A percentile compares a stretch with the other conserved stretches of the same genome.
Evolutionary conservation across 2,329 filamentous ascomycete species (phyloP).

Genomic region (Escovopsis sp.): DNA sequence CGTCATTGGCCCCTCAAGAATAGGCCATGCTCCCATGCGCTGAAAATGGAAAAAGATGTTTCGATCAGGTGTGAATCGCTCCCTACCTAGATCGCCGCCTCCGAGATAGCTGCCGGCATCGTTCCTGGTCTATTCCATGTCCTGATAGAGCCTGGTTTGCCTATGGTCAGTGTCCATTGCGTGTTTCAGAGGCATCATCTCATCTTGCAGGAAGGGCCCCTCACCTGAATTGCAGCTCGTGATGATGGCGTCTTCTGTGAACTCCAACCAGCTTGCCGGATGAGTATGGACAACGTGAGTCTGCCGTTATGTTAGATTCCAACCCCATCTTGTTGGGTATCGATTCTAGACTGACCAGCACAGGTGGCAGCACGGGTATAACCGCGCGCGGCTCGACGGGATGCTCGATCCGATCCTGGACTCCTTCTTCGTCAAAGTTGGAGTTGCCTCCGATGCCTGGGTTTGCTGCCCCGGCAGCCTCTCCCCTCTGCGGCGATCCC

Average conservation of each 20-base stretch:
- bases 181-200: not conserved
- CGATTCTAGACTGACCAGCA: slow-evolving; percentile 50
- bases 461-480: slow-evolving; percentile 46
- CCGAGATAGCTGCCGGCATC: not conserved
- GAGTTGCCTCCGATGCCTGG: slow-evolving; percentile 57
- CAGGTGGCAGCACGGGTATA: slow-evolving; percentile 77
- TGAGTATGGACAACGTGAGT: slow-evolving; percentile 77
- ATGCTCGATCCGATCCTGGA: slow-evolving; percentile 53
- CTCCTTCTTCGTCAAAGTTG: slow-evolving; percentile 40
- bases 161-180: slow-evolving; percentile 7
- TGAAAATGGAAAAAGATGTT: too few species aligned
- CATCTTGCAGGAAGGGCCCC: slow-evolving; percentile 16
- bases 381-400: slow-evolving; percentile 70
- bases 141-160: slow-evolving; percentile 49
- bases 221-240: slow-evolving; percentile 82
- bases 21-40: too few species aligned
- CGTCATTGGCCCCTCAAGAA: too few species aligned
- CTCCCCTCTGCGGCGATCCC: slow-evolving; percentile 35
- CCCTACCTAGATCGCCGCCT: not conserved
- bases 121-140: slow-evolving; percentile 53
- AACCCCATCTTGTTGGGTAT: not conserved
- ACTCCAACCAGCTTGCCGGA: slow-evolving; percentile 80
- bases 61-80: not conserved
- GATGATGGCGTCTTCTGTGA: slow-evolving; percentile 84
- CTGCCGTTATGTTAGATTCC: slow-evolving; percentile 20